A percentile compares a stretch with the other conserved stretches of the same genome.
phyloP scores from a whole-genome alignment of 495 filamentous ascomycete genomes.

The Penicillium angulare region DNA sequence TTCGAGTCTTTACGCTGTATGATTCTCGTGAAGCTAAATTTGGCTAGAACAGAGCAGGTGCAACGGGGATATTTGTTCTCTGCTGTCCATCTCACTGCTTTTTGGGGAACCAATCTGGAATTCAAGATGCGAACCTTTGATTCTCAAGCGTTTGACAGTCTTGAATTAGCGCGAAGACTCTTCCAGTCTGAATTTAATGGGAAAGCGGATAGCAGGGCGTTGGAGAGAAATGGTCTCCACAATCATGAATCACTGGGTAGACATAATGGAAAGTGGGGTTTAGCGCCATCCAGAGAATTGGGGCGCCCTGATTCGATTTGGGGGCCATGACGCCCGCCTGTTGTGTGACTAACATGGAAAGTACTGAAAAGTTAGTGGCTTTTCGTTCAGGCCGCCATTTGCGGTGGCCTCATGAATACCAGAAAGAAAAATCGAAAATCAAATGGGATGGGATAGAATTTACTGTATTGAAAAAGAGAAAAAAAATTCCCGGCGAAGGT shows the following conservation, averaged over 20 bases:
- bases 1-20: no score
- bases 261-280: slow-evolving; percentile 14
- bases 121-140: no score
- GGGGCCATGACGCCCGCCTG: slow-evolving; percentile 20
- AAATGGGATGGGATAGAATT: no score
- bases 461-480: no score
- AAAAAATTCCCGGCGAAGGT: slow-evolving; percentile 10
- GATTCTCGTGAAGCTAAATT: no score
- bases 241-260: slow-evolving; percentile 13
- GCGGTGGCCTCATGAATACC: slow-evolving; percentile 5
- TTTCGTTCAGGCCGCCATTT: slow-evolving; percentile 7
- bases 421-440: neutral
- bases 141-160: no score
- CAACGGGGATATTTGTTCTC: no score
- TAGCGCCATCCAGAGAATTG: slow-evolving; percentile 19
- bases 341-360: slow-evolving; percentile 6
- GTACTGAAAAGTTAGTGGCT: slow-evolving; percentile 12
- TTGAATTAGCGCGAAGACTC: no score
- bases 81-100: no score
- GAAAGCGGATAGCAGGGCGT: slow-evolving; percentile 13
- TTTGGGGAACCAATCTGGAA: no score
- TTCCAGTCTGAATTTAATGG: no score
- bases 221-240: slow-evolving; percentile 16
- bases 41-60: no score
- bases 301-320: slow-evolving; percentile 14